phyloP scores from a whole-genome alignment of 257 asterid genomes.

The Prunella vulgaris region DNA sequence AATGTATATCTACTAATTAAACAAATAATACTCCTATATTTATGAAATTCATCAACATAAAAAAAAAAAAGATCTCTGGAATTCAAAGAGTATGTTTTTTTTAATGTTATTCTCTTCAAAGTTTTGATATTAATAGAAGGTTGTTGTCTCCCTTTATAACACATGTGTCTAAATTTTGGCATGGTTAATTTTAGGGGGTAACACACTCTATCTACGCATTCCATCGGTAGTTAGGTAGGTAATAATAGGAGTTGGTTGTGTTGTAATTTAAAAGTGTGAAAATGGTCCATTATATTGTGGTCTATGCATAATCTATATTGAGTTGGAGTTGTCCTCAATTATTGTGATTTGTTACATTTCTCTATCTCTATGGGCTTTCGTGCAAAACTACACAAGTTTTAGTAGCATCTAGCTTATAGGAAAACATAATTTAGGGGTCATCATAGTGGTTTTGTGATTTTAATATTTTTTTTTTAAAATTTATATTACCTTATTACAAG shows the following conservation, averaged over 20 bases:
- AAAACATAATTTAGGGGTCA: too few relatives aligned
- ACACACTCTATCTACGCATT: not conserved
- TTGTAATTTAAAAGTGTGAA: not conserved
- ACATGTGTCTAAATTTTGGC: not conserved
- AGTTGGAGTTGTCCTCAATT: not conserved
- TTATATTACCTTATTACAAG: too few relatives aligned
- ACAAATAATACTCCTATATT: too few relatives aligned
- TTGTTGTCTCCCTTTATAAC: not conserved
- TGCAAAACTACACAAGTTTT: not conserved
- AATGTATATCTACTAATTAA: too few relatives aligned
- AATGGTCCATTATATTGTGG: not conserved
- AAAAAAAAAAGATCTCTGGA: too few relatives aligned
- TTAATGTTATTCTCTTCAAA: not conserved
- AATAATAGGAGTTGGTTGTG: not conserved
- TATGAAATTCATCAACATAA: too few relatives aligned
- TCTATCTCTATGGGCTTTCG: not conserved
- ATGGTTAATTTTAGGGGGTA: not conserved
- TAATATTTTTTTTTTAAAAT: too few relatives aligned
- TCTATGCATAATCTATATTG: not conserved
- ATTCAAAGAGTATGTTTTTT: too few relatives aligned
- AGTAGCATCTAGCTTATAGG: not conserved
- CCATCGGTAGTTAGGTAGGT: not conserved
- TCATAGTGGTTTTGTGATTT: too few relatives aligned
- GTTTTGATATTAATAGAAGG: not conserved
- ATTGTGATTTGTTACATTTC: not conserved